Percentiles rank a stretch among this genome's conserved stretches.
Conservation (phyloP, 2,329 filamentous ascomycete species). For the Thelonectria rubi region DNA sequence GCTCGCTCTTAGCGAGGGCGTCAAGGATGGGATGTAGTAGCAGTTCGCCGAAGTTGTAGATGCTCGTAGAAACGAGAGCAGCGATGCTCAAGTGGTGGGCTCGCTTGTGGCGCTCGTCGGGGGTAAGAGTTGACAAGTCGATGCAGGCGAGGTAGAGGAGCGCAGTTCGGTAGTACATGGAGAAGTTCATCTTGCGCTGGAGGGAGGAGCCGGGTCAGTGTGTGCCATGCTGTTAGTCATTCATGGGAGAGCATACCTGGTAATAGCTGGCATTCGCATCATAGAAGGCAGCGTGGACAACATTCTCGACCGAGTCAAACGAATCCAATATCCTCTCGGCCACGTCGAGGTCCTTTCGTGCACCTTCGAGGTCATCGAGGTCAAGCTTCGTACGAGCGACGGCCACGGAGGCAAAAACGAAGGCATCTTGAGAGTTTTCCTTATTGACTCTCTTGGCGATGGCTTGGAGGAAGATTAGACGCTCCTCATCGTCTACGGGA, state of each 20-base stretch:
- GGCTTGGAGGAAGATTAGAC: conserved; percentile 82
- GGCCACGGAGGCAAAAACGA: conserved; percentile 91
- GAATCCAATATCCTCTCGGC: conserved; percentile 88
- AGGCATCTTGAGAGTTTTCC: conserved; percentile 91
- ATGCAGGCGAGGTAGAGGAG: conserved; percentile 98
- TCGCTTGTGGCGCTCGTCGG: conserved; percentile 79
- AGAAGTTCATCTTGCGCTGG: conserved; percentile 84
- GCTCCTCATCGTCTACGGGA: conserved; percentile 80
- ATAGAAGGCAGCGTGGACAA: conserved; percentile 97
- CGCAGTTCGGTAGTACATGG: conserved; percentile 96
- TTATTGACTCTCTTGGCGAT: conserved; percentile 91
- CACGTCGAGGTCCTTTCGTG: conserved; percentile 85
- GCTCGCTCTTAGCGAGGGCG: conserved; percentile 73
- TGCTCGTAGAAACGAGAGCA: conserved; percentile 90
- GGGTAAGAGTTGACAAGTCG: conserved; percentile 77
- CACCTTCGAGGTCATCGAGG: conserved; percentile 80
- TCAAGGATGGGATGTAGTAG: conserved; percentile 96
- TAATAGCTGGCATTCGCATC: conserved; percentile 95
- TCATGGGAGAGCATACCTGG: conserved; percentile 62
- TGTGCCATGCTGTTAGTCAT: background rate
- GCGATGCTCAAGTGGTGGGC: conserved; percentile 94
- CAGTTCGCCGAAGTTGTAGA: conserved; percentile 99
- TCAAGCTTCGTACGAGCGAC: conserved; percentile 88
- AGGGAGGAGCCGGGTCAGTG: conserved; percentile 16
- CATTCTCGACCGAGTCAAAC: conserved; percentile 94